Evolutionary conservation across 225 moss, liverwort and hornwort genomes (phyloP).

Genomic region (Marchantia paleacea): DNA sequence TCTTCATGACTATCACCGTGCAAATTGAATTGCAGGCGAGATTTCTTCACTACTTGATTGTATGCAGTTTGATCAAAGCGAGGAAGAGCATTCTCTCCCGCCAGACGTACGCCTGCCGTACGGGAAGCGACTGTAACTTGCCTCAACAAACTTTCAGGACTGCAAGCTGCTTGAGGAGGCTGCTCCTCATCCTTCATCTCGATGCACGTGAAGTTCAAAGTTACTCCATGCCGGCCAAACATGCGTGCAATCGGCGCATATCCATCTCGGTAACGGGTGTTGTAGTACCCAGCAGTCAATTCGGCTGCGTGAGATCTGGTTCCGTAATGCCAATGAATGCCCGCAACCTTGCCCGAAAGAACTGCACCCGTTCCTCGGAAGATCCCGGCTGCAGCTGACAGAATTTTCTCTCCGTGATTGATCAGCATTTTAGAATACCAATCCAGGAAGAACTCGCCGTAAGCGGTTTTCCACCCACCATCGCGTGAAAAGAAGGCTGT

Average conservation of each 20-base stretch:
- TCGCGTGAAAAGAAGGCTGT: conserved; percentile 41
- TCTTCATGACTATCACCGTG: conserved; percentile 4
- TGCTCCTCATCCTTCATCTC: conserved; percentile 60
- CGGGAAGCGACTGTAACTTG: conserved; percentile 40
- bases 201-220: conserved; percentile 53
- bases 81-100: conserved; percentile 52
- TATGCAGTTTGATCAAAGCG: conserved; percentile 47
- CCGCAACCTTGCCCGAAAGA: conserved; percentile 49
- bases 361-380: conserved; percentile 33
- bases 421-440: conserved; percentile 42
- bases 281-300: conserved; percentile 56
- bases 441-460: conserved; percentile 48
- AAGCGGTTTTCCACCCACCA: conserved; percentile 44
- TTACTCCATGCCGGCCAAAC: conserved; percentile 45
- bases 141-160: conserved; percentile 48
- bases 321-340: conserved; percentile 55
- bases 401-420: conserved; percentile 34
- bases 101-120: conserved; percentile 34
- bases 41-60: conserved; percentile 37
- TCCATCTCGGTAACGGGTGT: conserved; percentile 46
- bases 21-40: conserved; percentile 28
- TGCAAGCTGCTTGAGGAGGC: conserved; percentile 38
- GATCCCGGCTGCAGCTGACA: conserved; percentile 30
- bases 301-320: conserved; percentile 54
- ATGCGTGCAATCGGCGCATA: conserved; percentile 50